A percentile compares a stretch with the other conserved stretches of the same genome.
These are phyloP conservation scores for Kluyveromyces lactis DNA, from an alignment of 805 yeast species.

Conservation along the genomic window DNA sequence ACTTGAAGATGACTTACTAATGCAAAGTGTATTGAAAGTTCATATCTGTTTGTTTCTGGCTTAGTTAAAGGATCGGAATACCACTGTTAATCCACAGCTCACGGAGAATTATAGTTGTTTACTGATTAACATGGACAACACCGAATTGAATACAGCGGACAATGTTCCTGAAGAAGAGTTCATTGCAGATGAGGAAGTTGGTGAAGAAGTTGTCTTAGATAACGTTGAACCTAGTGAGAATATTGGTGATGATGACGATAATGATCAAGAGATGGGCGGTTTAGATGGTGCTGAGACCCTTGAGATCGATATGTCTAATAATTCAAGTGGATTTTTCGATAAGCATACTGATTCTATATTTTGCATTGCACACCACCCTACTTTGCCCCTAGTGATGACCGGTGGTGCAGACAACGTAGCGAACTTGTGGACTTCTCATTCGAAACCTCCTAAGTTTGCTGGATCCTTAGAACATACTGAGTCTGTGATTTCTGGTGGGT, in stretches of 20 bases:
- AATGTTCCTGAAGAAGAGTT: slow-evolving; percentile 11
- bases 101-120: no score
- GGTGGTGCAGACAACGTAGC: slow-evolving; percentile 96
- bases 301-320: slow-evolving; percentile 83
- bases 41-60: no score
- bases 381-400: slow-evolving; percentile 73
- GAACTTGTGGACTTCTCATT: slow-evolving; percentile 86
- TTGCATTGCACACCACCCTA: slow-evolving; percentile 75
- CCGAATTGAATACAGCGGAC: not conserved
- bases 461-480: slow-evolving; percentile 74
- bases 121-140: no score
- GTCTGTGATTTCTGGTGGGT: slow-evolving; percentile 77
- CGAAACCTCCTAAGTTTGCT: slow-evolving; percentile 74
- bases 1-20: not conserved
- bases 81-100: no score
- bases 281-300: slow-evolving; percentile 36
- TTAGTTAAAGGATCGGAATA: no score
- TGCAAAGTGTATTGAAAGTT: no score
- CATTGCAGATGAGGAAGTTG: slow-evolving; percentile 37
- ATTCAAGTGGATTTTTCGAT: slow-evolving; percentile 85
- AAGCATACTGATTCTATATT: slow-evolving; percentile 83
- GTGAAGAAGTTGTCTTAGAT: slow-evolving; percentile 30
- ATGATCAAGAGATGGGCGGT: slow-evolving; percentile 31
- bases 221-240: slow-evolving; percentile 29
- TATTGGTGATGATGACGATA: slow-evolving; percentile 32